Percentiles rank a stretch among this genome's conserved stretches.
Conservation (phyloP, 345 rosid genomes). For the Rhodamnia argentea region DNA sequence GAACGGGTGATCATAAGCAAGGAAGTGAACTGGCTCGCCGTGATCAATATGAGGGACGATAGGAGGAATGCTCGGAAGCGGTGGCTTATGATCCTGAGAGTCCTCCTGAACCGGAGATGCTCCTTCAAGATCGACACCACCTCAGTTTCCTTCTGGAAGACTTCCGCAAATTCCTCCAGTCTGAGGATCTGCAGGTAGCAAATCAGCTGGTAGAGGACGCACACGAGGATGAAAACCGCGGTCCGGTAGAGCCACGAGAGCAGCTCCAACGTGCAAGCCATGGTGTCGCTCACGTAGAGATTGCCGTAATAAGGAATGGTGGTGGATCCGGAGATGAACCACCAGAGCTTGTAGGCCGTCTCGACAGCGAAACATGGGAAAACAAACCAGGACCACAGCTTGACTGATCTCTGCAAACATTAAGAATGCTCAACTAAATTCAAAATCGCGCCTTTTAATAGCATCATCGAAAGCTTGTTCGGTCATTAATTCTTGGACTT, state of each 20-base stretch:
- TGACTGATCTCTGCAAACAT: conserved; percentile 56
- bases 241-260: conserved; percentile 78
- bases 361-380: conserved; percentile 64
- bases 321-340: conserved; percentile 60
- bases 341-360: conserved; percentile 80
- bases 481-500: not conserved
- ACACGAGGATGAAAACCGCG: conserved; percentile 54
- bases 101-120: conserved; percentile 58
- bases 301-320: conserved; percentile 56
- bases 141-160: conserved; percentile 60
- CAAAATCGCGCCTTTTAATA: not conserved
- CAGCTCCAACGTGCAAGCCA: conserved; percentile 61
- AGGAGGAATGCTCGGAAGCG: conserved; percentile 66
- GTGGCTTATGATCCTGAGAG: conserved; percentile 74
- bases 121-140: conserved; percentile 53
- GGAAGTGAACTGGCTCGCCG: conserved; percentile 66
- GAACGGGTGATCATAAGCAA: conserved; percentile 53
- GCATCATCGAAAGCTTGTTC: not conserved
- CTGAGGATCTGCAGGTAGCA: conserved; percentile 71
- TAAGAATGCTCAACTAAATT: not conserved
- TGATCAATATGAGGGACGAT: conserved; percentile 45
- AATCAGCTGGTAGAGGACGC: conserved; percentile 53
- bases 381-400: conserved; percentile 54
- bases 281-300: conserved; percentile 31
- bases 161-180: conserved; percentile 66